A percentile compares a stretch with the other conserved stretches of the same genome.
Evolutionary conservation across 805 yeast species (phyloP).

Genomic region (Teunomyces kruisii): DNA sequence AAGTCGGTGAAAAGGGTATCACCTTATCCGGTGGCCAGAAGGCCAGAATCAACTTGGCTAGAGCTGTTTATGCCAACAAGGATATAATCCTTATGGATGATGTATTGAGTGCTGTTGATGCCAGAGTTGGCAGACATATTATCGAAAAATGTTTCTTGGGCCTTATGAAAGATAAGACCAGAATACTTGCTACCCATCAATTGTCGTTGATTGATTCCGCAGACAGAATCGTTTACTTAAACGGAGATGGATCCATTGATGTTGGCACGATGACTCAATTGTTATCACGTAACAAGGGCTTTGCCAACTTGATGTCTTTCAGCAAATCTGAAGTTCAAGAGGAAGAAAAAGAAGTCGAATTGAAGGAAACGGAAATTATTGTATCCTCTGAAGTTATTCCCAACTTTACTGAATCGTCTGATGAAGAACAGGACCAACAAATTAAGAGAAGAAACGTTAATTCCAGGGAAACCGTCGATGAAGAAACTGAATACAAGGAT

Average conservation of each 20-base stretch:
- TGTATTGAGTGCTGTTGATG: constrained; percentile 56
- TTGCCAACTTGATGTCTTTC: constrained; percentile 4
- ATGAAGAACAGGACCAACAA: neutral
- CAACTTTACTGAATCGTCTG: neutral
- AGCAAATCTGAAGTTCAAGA: neutral
- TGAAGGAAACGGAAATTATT: constrained; percentile 5
- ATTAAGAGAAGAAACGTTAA: neutral
- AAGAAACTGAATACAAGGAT: constrained; percentile 7
- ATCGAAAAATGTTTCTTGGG: constrained; percentile 33
- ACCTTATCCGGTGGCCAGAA: constrained; percentile 87
- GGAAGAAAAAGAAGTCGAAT: neutral
- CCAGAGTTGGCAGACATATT: constrained; percentile 37
- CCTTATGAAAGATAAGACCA: constrained; percentile 24
- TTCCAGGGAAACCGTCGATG: constrained; percentile 5
- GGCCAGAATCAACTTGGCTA: constrained; percentile 73
- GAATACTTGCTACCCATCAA: constrained; percentile 38
- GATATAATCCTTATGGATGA: constrained; percentile 73
- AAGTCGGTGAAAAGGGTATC: constrained; percentile 45
- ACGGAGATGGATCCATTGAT: constrained; percentile 31
- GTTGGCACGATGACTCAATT: constrained; percentile 29
- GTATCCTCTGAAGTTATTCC: neutral
- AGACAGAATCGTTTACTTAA: constrained; percentile 27
- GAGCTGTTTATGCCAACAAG: constrained; percentile 68
- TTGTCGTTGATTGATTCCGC: constrained; percentile 34
- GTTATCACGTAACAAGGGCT: constrained; percentile 2